phyloP scores from a whole-genome alignment of 495 filamentous ascomycete species.

The Aspergillus nanangensis region DNA sequence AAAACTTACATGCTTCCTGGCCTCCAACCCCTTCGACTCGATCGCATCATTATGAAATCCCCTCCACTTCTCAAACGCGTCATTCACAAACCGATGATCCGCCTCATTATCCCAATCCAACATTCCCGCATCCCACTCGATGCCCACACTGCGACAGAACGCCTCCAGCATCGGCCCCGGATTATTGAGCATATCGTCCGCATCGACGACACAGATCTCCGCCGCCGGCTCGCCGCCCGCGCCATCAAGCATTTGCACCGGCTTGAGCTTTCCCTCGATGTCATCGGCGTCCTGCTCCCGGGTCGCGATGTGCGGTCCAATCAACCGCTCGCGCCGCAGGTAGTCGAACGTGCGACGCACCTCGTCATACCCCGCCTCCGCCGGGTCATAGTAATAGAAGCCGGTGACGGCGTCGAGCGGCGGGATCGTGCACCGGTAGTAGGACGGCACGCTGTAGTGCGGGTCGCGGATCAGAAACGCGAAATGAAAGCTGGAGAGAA shows the following conservation, averaged over 20 bases:
- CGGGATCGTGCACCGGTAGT: constrained; percentile 93
- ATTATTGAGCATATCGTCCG: constrained; percentile 85
- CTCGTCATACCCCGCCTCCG: constrained; percentile 87
- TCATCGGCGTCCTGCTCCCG: constrained; percentile 28
- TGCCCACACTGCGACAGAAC: constrained; percentile 73
- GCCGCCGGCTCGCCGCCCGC: constrained; percentile 23
- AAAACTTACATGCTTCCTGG: constrained; percentile 65
- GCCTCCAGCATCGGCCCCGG: constrained; percentile 67
- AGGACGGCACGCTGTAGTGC: constrained; percentile 78
- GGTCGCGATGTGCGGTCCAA: constrained; percentile 59
- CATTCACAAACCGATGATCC: constrained; percentile 56
- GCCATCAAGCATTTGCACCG: constrained; percentile 22
- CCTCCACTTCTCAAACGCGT: constrained; percentile 89
- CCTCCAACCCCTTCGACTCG: constrained; percentile 65
- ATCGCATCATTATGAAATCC: constrained; percentile 96
- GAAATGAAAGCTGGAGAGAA: constrained; percentile 78
- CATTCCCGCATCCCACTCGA: constrained; percentile 70
- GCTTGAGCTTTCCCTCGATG: constrained; percentile 16
- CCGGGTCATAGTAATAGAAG: constrained; percentile 78
- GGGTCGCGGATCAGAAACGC: constrained; percentile 98
- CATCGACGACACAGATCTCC: constrained; percentile 86
- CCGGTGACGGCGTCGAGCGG: constrained; percentile 77
- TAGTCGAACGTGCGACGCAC: constrained; percentile 82
- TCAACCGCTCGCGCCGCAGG: constrained; percentile 52
- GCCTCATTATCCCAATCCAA: constrained; percentile 74